Evolutionary conservation across 2,329 filamentous ascomycete genomes (phyloP).

Genomic region (Aspergillus arachidicola): DNA sequence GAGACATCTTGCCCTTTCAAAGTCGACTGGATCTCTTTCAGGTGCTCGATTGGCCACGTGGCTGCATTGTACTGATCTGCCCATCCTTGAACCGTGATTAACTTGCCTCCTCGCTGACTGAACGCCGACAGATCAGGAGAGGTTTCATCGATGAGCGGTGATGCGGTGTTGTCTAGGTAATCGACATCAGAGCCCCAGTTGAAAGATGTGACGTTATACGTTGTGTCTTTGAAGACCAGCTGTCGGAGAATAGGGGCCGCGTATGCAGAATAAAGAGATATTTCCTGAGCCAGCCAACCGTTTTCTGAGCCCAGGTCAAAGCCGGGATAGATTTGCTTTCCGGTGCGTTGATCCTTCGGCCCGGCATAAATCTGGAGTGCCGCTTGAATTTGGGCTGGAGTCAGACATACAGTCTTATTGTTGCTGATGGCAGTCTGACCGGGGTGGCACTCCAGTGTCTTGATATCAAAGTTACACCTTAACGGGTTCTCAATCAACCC

Average conservation of each 20-base stretch:
- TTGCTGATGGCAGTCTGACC: neutral
- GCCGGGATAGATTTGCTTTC: neutral
- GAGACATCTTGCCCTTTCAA: neutral
- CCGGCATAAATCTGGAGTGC: neutral
- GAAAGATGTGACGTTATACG: neutral
- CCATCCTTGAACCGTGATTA: neutral
- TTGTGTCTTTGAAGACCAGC: neutral
- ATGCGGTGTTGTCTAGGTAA: neutral
- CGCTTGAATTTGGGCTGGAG: neutral
- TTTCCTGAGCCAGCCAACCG: neutral
- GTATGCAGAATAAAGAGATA: neutral
- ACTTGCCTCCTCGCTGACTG: neutral
- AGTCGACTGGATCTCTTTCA: neutral
- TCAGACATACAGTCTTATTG: neutral
- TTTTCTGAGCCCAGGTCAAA: neutral
- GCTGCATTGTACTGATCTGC: neutral
- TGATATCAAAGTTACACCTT: neutral
- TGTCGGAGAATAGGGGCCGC: neutral
- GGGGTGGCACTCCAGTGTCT: neutral
- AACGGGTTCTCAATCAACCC: neutral
- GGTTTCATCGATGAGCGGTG: neutral
- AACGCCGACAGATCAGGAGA: neutral
- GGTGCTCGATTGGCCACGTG: neutral
- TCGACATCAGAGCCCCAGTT: neutral
- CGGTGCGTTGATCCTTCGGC: neutral